Evolutionary conservation across 352 stramenopile species (phyloP).

Genomic region (Globisporangium viniferum): DNA sequence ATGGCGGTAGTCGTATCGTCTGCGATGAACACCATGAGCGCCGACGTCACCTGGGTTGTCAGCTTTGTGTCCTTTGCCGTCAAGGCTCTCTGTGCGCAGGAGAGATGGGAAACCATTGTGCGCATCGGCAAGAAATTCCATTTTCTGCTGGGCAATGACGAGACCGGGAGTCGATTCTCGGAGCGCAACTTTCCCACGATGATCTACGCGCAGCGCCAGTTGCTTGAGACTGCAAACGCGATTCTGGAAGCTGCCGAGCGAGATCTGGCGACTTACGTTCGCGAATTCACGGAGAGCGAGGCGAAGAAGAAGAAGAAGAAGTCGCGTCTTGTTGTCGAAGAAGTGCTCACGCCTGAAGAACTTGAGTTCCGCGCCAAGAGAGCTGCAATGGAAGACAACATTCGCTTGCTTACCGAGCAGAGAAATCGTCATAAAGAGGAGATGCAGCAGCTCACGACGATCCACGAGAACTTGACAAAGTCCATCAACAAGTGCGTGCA

Average conservation of each 20-base stretch:
- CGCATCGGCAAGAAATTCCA: slow-evolving; percentile 53
- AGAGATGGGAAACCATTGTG: slow-evolving; percentile 58
- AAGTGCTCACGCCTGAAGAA: slow-evolving; percentile 59
- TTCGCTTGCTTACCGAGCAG: slow-evolving; percentile 24
- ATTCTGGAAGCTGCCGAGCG: slow-evolving; percentile 27
- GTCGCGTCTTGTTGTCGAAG: slow-evolving; percentile 67
- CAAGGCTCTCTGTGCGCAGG: slow-evolving; percentile 25
- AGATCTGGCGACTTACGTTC: slow-evolving; percentile 34
- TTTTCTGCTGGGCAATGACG: slow-evolving; percentile 26
- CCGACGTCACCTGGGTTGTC: slow-evolving; percentile 52
- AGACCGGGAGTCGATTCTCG: slow-evolving; percentile 45
- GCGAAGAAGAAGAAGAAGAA: slow-evolving; percentile 86
- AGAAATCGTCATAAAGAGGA: slow-evolving; percentile 26
- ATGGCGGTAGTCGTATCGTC: slow-evolving; percentile 34
- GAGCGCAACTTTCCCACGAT: slow-evolving; percentile 56
- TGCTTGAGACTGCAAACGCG: slow-evolving; percentile 34
- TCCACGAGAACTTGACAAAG: slow-evolving; percentile 31
- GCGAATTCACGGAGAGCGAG: slow-evolving; percentile 53
- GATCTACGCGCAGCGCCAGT: slow-evolving; percentile 61
- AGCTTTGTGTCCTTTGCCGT: slow-evolving; percentile 40
- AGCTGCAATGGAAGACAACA: slow-evolving; percentile 35
- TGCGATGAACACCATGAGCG: slow-evolving; percentile 26
- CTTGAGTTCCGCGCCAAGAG: slow-evolving; percentile 47
- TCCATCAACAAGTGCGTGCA: slow-evolving; percentile 65
- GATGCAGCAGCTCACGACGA: slow-evolving; percentile 21